Base-by-base conservation (phyloP, 371 early-diverging fungal species). In the Lichtheimia ramosa region DNA sequence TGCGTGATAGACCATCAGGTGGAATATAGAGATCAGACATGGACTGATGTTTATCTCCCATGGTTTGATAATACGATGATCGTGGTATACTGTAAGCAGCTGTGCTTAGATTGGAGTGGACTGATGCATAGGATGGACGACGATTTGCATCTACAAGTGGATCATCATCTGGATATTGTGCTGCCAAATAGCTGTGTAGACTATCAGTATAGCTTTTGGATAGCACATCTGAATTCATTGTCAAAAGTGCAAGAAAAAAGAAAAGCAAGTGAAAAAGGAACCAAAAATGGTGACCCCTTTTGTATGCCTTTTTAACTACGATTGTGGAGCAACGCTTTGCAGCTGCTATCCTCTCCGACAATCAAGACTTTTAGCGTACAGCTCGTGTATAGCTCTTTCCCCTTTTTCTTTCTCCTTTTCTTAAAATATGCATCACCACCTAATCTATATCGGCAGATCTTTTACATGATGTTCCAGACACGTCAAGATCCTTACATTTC, bases 141-240 rank as follows among this genome's bases (percentile, higher is more conserved):
- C 42, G 46, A 10, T 41, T 27, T 5, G 16, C 34, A 42, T 48
- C 8, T 5, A 41, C 54, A 34, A 40, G 27, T 3, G 27, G 25
- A 28, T 43, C 46, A 43, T 56, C 56, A 15, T 56, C 25, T 34
- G 34, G 34, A 8, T 34, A 34, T 23, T 56, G 50, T 16, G 23
- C 25, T 3, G 25, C 50, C 51, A 56, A 41, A 48, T 56, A 50
- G n/a, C 69, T 71, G 25, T 63, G 49, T n/a, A 73, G 50, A 53
- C 73, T 73, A 21, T 73, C 73, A 2, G 73, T 69, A 27, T 69
- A 73, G 48, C 73, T 73, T 60, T 48, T 69, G 3, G 69, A 66
- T 49, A 73, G 28, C 0, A 60, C 56, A 23, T 71, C 66, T 24
- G 39, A 43, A 27, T 55, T 55, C 56, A 55, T 55, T 18, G 34